These are phyloP conservation scores for Nepenthes gracilis DNA, from an alignment of 148 eudicot genomes.

Conservation along the genomic window DNA sequence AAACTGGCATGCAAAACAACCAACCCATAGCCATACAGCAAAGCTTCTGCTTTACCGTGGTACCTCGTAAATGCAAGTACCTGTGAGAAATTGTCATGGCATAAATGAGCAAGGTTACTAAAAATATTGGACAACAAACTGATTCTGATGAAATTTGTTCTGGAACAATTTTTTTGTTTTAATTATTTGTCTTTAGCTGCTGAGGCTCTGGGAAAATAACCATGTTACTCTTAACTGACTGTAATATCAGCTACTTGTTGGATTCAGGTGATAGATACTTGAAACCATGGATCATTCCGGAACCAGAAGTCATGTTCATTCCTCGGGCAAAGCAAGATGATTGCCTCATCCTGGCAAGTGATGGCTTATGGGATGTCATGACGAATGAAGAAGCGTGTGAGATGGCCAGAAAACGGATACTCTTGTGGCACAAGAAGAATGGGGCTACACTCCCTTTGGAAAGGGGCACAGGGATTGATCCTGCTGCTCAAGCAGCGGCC, in stretches of 20 bases:
- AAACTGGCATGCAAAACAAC: too few species aligned
- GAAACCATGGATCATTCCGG: slow-evolving; percentile 52
- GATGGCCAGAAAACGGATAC: slow-evolving; percentile 38
- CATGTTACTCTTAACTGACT: too few species aligned
- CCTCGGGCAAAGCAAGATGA: slow-evolving; percentile 47
- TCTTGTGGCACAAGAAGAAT: slow-evolving; percentile 44
- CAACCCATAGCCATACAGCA: too few species aligned
- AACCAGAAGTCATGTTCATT: slow-evolving; percentile 45
- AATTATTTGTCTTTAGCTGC: too few species aligned
- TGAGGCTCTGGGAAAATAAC: too few species aligned
- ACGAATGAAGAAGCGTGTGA: slow-evolving; percentile 49
- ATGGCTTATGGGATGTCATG: slow-evolving; percentile 61
- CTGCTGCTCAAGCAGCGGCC: slow-evolving; percentile 53
- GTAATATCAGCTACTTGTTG: not conserved
- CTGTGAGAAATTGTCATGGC: too few species aligned
- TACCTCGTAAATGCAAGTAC: too few species aligned
- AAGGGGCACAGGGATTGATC: slow-evolving; percentile 39
- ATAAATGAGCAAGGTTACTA: too few species aligned
- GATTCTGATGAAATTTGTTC: too few species aligned
- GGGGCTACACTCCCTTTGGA: slow-evolving; percentile 17
- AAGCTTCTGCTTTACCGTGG: too few species aligned
- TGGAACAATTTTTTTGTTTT: too few species aligned
- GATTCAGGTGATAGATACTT: slow-evolving; percentile 46
- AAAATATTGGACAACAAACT: too few species aligned
- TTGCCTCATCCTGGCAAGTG: slow-evolving; percentile 47